Percentiles rank a stretch among this genome's conserved stretches.
Evolutionary conservation across 2,329 filamentous ascomycete species (phyloP).

Genomic region (Plenodomus lindquistii): DNA sequence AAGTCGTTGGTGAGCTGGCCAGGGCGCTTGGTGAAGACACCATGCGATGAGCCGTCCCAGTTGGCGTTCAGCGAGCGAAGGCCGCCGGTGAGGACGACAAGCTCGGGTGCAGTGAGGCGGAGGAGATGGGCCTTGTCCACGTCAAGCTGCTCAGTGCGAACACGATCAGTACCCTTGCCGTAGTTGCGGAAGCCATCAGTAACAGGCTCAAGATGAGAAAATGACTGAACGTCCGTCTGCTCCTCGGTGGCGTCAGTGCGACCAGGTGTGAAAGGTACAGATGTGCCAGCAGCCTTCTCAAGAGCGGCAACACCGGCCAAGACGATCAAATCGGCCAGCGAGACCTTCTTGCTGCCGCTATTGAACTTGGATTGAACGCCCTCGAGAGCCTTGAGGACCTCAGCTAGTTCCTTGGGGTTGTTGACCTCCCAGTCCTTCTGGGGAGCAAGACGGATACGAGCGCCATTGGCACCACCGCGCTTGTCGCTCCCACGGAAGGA

Average conservation of each 20-base stretch:
- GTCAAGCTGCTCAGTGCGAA: constrained; percentile 69
- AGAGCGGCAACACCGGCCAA: constrained; percentile 71
- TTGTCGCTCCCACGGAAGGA: constrained; percentile 66
- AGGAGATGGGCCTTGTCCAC: constrained; percentile 74
- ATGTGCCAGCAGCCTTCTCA: constrained; percentile 69
- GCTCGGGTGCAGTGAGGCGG: constrained; percentile 70
- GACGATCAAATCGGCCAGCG: constrained; percentile 77
- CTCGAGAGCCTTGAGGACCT: constrained; percentile 66
- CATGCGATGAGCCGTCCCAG: constrained; percentile 68
- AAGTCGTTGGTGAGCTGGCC: constrained; percentile 78
- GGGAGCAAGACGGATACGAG: constrained; percentile 73
- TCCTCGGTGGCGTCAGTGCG: constrained; percentile 73
- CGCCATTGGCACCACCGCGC: constrained; percentile 81
- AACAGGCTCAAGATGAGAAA: constrained; percentile 67
- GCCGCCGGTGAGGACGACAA: constrained; percentile 73
- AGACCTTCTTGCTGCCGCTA: constrained; percentile 69
- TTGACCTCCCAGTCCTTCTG: constrained; percentile 75
- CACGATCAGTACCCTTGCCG: constrained; percentile 63
- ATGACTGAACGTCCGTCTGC: constrained; percentile 69
- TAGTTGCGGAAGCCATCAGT: constrained; percentile 84
- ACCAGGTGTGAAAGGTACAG: constrained; percentile 73
- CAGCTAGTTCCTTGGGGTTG: constrained; percentile 67
- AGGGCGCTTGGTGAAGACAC: constrained; percentile 69
- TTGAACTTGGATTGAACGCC: constrained; percentile 70
- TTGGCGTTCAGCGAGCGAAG: constrained; percentile 71